Evolutionary conservation across 495 filamentous ascomycete species (phyloP), one percentile per base, ranked within the genome.

Genomic region (Neurospora africana): DNA sequence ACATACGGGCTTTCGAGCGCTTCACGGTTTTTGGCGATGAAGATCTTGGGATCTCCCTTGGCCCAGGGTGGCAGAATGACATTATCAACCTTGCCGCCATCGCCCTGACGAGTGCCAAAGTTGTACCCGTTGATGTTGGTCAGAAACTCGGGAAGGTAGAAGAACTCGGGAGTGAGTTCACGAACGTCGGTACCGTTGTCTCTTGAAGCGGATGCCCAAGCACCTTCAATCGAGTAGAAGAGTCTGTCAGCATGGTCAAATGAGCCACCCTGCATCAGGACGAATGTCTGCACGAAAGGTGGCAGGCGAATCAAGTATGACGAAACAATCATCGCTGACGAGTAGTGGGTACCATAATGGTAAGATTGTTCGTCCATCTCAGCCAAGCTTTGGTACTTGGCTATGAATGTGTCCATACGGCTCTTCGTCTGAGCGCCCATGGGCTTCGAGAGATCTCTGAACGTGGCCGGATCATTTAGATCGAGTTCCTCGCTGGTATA

Each of bases 271-370:
- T 99, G 95, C 9, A 98, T 86, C n/a, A 98, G 85, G n/a, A 98
- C 86, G 78, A 94, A 98, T 2, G 96, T 97, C 76, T 97, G 92
- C 69, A 97, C 94, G 79, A 98, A 99, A 0, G 95, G 95, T 73
- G 97, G 95, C 15, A 99, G 84, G 7, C 95, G 91, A 74, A 98
- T 98, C 58, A 99, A 87, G 77, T 97, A 99, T 0, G 94, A 97
- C 37, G 93, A 91, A 33, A 99, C 95, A 69, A 97, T 98, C 95
- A 98, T 99, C 23, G 95, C 96, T 6, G 95, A 98, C 27, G 96
- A 98, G 80, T 98, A 99, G 78, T 99, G 95, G 7, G 95, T 99
- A 47, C 95, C 95, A 77, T 98, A 98, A 80, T 99, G 96, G 78
- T 98, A 99, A 4, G 96, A 91, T 10, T 88, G 84, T 76, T 95